These are phyloP conservation scores for Citrus trifoliata DNA, from an alignment of 345 rosid species.

Conservation along the genomic window DNA sequence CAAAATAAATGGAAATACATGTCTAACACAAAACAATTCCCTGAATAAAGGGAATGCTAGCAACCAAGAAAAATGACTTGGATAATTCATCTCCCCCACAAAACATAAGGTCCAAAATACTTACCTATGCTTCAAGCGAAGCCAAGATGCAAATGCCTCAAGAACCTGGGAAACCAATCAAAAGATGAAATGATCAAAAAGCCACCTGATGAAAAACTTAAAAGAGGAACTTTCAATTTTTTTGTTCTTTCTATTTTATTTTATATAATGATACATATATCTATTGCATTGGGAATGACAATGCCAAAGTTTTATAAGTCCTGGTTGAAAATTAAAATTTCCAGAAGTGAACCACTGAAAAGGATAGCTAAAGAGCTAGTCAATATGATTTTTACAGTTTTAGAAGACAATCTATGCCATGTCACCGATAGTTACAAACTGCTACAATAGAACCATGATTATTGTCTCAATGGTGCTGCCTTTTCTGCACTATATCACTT, in stretches of 20 bases:
- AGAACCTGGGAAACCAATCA: constrained; percentile 68
- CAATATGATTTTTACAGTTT: not conserved
- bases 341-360: not conserved
- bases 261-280: not conserved
- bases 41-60: not conserved
- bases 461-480: not conserved
- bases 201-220: constrained; percentile 13
- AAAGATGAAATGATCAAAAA: constrained; percentile 17
- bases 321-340: not conserved
- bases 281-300: not conserved
- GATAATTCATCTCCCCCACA: not conserved
- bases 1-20: not conserved
- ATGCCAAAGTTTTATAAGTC: not conserved
- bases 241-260: not conserved
- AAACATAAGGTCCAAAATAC: constrained; percentile 11
- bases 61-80: not conserved
- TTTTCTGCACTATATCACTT: not conserved
- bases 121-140: constrained; percentile 87
- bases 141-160: constrained; percentile 99
- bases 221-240: not conserved
- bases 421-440: not conserved
- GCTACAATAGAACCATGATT: not conserved
- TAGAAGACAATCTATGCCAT: not conserved
- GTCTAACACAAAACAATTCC: not conserved
- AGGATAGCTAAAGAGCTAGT: not conserved